A percentile compares a stretch with the other conserved stretches of the same genome.
Evolutionary conservation across 352 stramenopile species (phyloP).

Genomic region (Elongisporangium anandrum): DNA sequence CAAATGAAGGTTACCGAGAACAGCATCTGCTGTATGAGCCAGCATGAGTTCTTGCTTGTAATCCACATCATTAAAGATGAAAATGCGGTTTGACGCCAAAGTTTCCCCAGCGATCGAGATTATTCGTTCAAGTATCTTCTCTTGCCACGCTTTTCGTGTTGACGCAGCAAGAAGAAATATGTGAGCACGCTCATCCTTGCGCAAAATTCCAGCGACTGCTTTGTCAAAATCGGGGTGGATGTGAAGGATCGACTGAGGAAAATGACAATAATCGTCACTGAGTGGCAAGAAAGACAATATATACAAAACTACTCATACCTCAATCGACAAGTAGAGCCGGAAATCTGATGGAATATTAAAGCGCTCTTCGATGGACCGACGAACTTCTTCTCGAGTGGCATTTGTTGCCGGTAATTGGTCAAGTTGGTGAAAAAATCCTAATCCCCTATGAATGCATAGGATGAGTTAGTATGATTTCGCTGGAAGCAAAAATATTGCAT

Average conservation of each 20-base stretch:
- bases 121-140: conserved; percentile 41
- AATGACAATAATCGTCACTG: background rate
- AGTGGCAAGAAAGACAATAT: background rate
- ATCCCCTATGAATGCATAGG: conserved; percentile 26
- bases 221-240: conserved; percentile 72
- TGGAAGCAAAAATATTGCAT: background rate
- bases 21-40: conserved; percentile 45
- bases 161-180: conserved; percentile 57
- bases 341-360: conserved; percentile 51
- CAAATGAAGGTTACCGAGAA: conserved; percentile 54
- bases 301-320: conserved; percentile 24
- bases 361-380: conserved; percentile 39
- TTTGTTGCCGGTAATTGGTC: conserved; percentile 30
- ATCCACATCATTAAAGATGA: conserved; percentile 62
- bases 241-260: conserved; percentile 56
- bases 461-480: background rate
- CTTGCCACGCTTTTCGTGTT: conserved; percentile 50
- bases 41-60: conserved; percentile 46
- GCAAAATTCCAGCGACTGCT: conserved; percentile 38
- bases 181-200: conserved; percentile 39
- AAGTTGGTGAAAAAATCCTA: conserved; percentile 62
- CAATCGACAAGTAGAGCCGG: conserved; percentile 59
- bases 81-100: conserved; percentile 24
- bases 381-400: conserved; percentile 36
- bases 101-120: conserved; percentile 14